Evolutionary conservation across 2,329 filamentous ascomycete species (phyloP).

Genomic region (Grosmannia huntii): DNA sequence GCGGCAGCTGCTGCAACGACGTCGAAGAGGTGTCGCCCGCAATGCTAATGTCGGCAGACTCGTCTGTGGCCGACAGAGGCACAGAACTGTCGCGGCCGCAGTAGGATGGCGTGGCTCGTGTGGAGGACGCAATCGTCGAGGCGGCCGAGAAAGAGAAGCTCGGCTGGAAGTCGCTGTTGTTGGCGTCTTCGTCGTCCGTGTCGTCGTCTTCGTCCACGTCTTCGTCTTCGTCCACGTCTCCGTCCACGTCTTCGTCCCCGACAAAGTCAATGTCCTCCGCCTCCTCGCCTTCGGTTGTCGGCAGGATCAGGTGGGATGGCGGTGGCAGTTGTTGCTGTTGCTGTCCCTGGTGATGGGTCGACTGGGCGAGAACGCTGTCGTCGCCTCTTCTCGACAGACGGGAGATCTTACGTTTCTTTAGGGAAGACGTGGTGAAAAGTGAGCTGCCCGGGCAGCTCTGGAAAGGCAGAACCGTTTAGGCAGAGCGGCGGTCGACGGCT

Average conservation of each 20-base stretch:
- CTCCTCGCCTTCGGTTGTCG: slow-evolving; percentile 9
- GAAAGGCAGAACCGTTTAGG: slow-evolving; percentile 6
- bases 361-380: slow-evolving; percentile 20
- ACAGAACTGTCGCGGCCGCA: slow-evolving; percentile 25
- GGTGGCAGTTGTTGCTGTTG: slow-evolving; percentile 16
- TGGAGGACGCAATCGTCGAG: slow-evolving; percentile 27
- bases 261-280: slow-evolving; percentile 1
- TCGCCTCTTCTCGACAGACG: slow-evolving; percentile 27
- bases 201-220: slow-evolving; percentile 16
- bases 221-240: slow-evolving; percentile 21
- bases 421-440: slow-evolving; percentile 58
- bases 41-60: background rate
- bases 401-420: slow-evolving; percentile 59
- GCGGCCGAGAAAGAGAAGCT: slow-evolving; percentile 4
- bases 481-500: background rate
- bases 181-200: slow-evolving; percentile 3
- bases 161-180: slow-evolving; percentile 5
- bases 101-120: slow-evolving; percentile 44
- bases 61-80: background rate
- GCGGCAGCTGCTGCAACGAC: background rate
- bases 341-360: background rate
- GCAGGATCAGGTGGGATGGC: slow-evolving; percentile 7
- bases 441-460: slow-evolving; percentile 55
- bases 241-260: slow-evolving; percentile 22
- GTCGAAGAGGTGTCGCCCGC: background rate